phyloP scores from a whole-genome alignment of 176 grass and related monocot species.

The Carex scoparia region DNA sequence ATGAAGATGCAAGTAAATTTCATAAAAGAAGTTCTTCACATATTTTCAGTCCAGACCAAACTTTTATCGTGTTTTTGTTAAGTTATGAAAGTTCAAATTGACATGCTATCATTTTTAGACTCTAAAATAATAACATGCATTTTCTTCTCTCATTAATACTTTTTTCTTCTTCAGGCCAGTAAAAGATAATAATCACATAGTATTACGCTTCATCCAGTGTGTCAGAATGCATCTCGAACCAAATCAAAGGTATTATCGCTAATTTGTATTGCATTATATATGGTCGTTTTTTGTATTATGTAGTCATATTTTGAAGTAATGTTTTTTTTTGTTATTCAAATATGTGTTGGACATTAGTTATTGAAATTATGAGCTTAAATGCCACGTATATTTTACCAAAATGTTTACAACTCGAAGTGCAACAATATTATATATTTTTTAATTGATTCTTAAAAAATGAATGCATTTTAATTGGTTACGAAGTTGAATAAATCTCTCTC shows the following conservation, averaged over 20 bases:
- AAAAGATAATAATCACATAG: constrained; percentile 65
- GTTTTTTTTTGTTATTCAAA: too few species aligned
- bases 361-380: too few species aligned
- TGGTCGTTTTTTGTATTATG: too few species aligned
- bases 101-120: neutral
- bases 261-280: too few species aligned
- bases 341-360: too few species aligned
- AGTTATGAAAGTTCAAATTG: neutral
- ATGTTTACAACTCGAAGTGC: too few species aligned
- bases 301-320: too few species aligned
- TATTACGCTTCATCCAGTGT: constrained; percentile 84
- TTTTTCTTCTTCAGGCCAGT: constrained; percentile 46
- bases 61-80: neutral
- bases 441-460: neutral
- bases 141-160: neutral
- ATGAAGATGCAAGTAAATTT: neutral
- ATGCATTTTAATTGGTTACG: neutral
- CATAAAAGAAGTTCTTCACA: neutral
- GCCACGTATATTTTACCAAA: too few species aligned
- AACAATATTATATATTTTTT: neutral
- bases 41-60: constrained; percentile 3
- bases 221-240: constrained; percentile 60
- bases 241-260: constrained; percentile 47
- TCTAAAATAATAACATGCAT: neutral
- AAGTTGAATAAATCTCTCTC: neutral